Evolutionary conservation across 1,284 basidiomycete species (phyloP).

Genomic region (Melampsora larici-populina): DNA sequence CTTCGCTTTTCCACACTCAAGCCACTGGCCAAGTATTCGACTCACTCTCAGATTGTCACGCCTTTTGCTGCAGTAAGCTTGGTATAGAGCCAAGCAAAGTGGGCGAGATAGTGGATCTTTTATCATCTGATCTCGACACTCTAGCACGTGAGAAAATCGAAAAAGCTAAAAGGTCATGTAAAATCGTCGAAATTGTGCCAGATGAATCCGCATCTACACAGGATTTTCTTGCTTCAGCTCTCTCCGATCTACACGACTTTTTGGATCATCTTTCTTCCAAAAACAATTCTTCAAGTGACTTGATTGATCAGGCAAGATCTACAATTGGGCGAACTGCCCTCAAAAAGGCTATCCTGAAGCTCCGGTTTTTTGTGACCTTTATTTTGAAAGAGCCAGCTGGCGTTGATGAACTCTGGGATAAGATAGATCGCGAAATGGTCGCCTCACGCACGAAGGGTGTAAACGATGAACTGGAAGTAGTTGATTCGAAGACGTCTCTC

Average conservation of each 20-base stretch:
- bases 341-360: constrained; percentile 1
- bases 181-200: neutral
- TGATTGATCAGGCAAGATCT: neutral
- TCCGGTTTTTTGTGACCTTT: neutral
- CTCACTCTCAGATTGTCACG: neutral
- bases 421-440: neutral
- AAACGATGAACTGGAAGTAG: neutral
- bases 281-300: neutral
- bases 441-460: neutral
- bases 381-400: neutral
- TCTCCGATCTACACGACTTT: neutral
- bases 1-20: neutral
- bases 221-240: neutral
- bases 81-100: neutral
- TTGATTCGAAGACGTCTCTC: neutral
- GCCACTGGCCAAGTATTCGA: neutral
- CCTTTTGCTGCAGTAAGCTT: neutral
- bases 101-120: neutral
- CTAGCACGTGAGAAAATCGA: neutral
- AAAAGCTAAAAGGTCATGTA: neutral
- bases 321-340: neutral
- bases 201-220: neutral
- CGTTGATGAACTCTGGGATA: neutral
- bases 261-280: neutral
- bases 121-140: neutral